A percentile compares a stretch with the other conserved stretches of the same genome.
phyloP scores from a whole-genome alignment of 2,329 filamentous ascomycete species.

The Saccharata proteae region DNA sequence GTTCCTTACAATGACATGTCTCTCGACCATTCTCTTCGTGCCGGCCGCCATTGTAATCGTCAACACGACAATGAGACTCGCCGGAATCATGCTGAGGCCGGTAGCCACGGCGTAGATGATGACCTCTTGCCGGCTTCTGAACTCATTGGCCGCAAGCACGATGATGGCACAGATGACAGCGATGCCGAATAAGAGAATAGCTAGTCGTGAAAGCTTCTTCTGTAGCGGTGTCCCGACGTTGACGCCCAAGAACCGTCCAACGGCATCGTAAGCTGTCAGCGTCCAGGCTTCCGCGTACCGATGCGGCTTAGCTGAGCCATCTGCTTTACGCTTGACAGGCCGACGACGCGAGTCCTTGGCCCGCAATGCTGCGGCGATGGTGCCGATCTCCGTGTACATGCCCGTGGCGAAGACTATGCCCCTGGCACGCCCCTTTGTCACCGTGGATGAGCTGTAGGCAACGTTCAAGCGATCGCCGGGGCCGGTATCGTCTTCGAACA shows the following conservation, averaged over 20 bases:
- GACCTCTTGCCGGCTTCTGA: conserved; percentile 43
- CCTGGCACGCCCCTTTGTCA: conserved; percentile 56
- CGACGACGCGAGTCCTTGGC: conserved; percentile 31
- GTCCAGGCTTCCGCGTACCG: conserved; percentile 38
- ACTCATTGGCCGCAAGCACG: conserved; percentile 17
- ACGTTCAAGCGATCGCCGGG: conserved; percentile 59
- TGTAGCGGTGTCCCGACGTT: conserved; percentile 26
- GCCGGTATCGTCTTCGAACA: conserved; percentile 42
- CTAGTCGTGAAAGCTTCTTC: conserved; percentile 24
- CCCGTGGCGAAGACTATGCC: conserved; percentile 58
- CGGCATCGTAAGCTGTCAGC: conserved; percentile 32
- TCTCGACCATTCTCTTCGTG: conserved; percentile 28
- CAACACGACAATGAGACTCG: conserved; percentile 34
- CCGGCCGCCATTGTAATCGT: conserved; percentile 50
- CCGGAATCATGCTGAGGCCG: conserved; percentile 50
- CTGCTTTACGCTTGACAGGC: conserved; percentile 28
- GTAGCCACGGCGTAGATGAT: conserved; percentile 56
- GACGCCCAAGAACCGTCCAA: conserved; percentile 26
- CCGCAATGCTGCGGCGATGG: conserved; percentile 58
- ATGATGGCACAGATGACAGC: conserved; percentile 11
- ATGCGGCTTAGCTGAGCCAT: conserved; percentile 23
- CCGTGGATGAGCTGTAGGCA: conserved; percentile 56
- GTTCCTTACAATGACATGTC: conserved; percentile 29
- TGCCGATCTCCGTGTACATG: conserved; percentile 62
- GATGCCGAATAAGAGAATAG: conserved; percentile 9